Percentiles rank a stretch among this genome's conserved stretches.
Evolutionary conservation across 2,329 filamentous ascomycete genomes (phyloP).

Genomic region (Apiospora phragmitis): DNA sequence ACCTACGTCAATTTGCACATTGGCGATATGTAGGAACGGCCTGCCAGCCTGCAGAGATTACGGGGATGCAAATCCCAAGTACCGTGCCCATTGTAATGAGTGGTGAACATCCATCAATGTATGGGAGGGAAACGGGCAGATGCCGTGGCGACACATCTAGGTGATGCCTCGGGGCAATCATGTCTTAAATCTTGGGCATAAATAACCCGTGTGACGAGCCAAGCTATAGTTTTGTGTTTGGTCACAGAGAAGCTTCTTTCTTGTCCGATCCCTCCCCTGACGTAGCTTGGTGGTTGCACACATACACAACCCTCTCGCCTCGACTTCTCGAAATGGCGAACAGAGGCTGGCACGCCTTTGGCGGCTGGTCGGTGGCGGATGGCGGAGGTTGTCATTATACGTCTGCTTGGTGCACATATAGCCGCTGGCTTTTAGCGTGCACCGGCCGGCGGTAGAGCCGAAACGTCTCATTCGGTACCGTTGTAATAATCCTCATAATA

Average conservation of each 20-base stretch:
- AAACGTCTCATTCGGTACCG: constrained; percentile 2
- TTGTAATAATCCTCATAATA: neutral
- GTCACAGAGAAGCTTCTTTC: neutral
- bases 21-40: neutral
- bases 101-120: neutral
- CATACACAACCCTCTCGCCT: neutral
- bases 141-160: neutral
- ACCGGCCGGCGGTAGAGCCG: constrained; percentile 3
- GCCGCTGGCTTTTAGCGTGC: neutral
- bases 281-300: neutral
- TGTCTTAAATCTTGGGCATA: neutral
- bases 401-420: neutral
- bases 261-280: neutral
- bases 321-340: neutral
- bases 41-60: neutral
- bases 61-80: neutral
- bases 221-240: neutral
- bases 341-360: neutral
- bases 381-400: neutral
- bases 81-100: neutral
- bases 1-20: neutral
- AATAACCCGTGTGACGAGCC: neutral
- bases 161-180: neutral
- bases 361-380: neutral
- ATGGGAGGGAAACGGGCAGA: neutral